Conservation (phyloP, 768 basidiomycete species). For the Candolleomyces eurysporus region DNA sequence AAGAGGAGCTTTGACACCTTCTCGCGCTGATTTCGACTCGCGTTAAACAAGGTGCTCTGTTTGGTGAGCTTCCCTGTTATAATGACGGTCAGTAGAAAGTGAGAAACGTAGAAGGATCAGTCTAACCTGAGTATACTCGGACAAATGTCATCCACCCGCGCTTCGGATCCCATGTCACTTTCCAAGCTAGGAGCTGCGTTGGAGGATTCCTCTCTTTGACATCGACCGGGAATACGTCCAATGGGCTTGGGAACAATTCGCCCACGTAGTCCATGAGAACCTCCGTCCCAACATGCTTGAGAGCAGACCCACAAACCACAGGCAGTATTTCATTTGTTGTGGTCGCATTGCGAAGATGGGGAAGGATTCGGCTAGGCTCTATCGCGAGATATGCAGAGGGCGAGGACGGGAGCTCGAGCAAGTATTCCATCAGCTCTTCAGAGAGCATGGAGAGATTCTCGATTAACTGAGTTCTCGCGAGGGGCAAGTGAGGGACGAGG, state of each 20-base stretch:
- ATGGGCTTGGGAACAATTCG: conserved; percentile 73
- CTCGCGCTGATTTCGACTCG: conserved; percentile 67
- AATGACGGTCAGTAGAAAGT: background rate
- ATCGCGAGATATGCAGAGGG: conserved; percentile 69
- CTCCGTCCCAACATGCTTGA: conserved; percentile 79
- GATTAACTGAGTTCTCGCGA: conserved; percentile 67
- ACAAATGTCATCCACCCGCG: conserved; percentile 93
- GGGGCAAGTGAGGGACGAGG: conserved; percentile 59
- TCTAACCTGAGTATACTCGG: conserved; percentile 79
- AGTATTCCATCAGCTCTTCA: conserved; percentile 72
- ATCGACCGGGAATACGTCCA: conserved; percentile 54
- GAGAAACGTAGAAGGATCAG: conserved; percentile 5
- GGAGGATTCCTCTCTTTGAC: conserved; percentile 44
- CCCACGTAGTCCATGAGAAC: conserved; percentile 80
- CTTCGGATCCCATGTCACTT: conserved; percentile 81
- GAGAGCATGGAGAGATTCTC: conserved; percentile 82
- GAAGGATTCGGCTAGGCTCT: conserved; percentile 48
- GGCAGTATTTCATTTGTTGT: conserved; percentile 67
- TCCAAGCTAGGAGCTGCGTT: conserved; percentile 77
- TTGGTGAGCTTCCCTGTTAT: conserved; percentile 63
- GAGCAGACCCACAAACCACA: conserved; percentile 80
- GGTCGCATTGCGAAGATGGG: conserved; percentile 67
- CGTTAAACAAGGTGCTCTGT: conserved; percentile 61
- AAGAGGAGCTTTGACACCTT: conserved; percentile 72
- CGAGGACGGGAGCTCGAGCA: conserved; percentile 56